Evolutionary conservation across 345 rosid genomes (phyloP), one percentile per base, ranked within the genome.

Genomic region (Pistacia atlantica): DNA sequence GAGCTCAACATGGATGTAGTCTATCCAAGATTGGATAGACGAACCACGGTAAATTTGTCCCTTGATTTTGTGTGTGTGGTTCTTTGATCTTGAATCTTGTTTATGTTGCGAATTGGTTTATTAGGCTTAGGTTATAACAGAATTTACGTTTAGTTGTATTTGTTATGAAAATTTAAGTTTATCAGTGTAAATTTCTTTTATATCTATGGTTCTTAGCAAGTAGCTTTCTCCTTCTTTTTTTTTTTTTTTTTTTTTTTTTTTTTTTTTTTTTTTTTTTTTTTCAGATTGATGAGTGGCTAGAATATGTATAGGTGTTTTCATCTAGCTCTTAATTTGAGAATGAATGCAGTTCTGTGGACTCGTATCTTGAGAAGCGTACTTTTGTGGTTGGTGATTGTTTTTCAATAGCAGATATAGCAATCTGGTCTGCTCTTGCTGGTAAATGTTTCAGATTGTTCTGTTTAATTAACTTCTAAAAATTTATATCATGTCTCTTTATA

Each of bases 391-490:
- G 90, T 10, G 62, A 91, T 77, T 80, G 62, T 75, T 84, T 92
- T 73, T 83, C 98, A 12, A 87, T 96, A 82, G 98, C 95, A 17
- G 99, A 92, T 68, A 79, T 96, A 67, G 97, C 93, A 16, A 76
- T 93, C 63, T 31, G 99, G 98, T 90, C 99, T 3, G 90, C 89
- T 73, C 90, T 96, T 38, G 84, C 94, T 71, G 98, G 98, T 96
- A 82, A 64, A 12, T 28, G 18, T 42, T 77, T 38, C 37, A 55
- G 59, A 54, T 18, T 28, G 51, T 51, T 33, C 42, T 37, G 7
- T 20, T 20, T 3, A 52, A 8, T 20, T 3, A 52, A 8, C 11
- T 4, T 5, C 38, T 16, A 28, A 57, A 55, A 75, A 10, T 61
- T 61, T n/a, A 49, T 60, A 20, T 8, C 54, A 7, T 1, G 20